Evolutionary conservation across 2,329 filamentous ascomycete species (phyloP).

Genomic region (Pyrenophora tritici-repentis): DNA sequence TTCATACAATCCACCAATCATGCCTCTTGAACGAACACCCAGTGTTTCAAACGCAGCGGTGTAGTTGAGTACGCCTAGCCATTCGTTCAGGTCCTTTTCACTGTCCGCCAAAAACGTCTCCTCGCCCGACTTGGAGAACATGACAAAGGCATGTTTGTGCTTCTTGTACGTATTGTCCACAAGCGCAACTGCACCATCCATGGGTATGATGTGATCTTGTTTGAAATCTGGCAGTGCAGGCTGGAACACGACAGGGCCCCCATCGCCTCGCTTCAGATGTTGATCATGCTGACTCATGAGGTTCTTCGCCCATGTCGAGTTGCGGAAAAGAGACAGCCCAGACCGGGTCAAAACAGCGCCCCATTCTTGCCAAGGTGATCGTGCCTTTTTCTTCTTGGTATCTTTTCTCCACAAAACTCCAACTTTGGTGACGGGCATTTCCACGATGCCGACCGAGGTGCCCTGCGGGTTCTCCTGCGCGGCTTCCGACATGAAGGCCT

Average conservation of each 20-base stretch:
- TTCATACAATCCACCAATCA: slow-evolving; percentile 83
- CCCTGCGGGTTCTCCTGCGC: slow-evolving; percentile 83
- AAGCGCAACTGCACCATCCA: slow-evolving; percentile 87
- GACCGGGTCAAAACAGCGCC: slow-evolving; percentile 95
- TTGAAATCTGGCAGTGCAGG: slow-evolving; percentile 92
- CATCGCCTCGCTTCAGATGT: slow-evolving; percentile 77
- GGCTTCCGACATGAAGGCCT: slow-evolving; percentile 90
- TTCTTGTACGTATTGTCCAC: slow-evolving; percentile 86
- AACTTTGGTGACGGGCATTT: slow-evolving; percentile 97
- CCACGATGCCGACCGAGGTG: slow-evolving; percentile 83
- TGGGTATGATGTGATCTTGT: slow-evolving; percentile 90
- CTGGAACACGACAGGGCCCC: slow-evolving; percentile 83
- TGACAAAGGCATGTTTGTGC: slow-evolving; percentile 93
- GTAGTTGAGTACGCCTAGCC: slow-evolving; percentile 95
- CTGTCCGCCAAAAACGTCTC: slow-evolving; percentile 90
- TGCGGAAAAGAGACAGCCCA: slow-evolving; percentile 94
- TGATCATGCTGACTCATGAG: slow-evolving; percentile 86
- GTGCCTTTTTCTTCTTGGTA: slow-evolving; percentile 86
- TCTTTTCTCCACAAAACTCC: slow-evolving; percentile 95
- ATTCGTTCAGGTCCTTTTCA: slow-evolving; percentile 92
- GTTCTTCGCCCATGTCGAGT: slow-evolving; percentile 88
- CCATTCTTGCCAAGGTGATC: slow-evolving; percentile 99
- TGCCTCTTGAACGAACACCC: slow-evolving; percentile 86
- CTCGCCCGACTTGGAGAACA: slow-evolving; percentile 81
- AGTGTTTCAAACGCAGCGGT: slow-evolving; percentile 92